A percentile compares a stretch with the other conserved stretches of the same genome.
Evolutionary conservation across 176 grass and related monocot genomes (phyloP).

Genomic region (Ensete ventricosum): DNA sequence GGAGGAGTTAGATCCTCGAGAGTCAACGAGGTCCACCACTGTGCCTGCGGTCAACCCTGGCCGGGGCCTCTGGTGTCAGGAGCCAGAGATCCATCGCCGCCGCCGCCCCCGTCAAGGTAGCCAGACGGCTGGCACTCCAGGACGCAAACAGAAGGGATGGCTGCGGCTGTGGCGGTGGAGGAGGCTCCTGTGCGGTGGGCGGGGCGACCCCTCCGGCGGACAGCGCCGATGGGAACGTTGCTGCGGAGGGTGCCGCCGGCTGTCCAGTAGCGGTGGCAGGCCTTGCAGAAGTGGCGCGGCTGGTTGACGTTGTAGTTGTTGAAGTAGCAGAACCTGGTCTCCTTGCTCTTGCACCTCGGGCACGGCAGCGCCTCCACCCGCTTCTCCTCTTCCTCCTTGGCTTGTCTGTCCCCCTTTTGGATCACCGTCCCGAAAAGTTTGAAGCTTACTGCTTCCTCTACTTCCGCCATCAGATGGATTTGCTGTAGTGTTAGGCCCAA

Average conservation of each 20-base stretch:
- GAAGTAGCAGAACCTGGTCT: conserved; percentile 99
- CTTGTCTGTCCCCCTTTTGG: conserved; percentile 26
- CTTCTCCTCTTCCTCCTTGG: background rate
- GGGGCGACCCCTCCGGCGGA: conserved; percentile 44
- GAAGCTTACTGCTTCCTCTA: conserved; percentile 31
- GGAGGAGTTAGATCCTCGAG: background rate
- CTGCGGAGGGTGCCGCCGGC: conserved; percentile 89
- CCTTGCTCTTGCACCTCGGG: conserved; percentile 77
- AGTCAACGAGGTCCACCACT: conserved; percentile 8
- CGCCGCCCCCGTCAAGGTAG: background rate
- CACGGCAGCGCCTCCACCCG: conserved; percentile 38
- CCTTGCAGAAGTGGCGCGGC: conserved; percentile 91
- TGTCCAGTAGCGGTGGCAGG: conserved; percentile 97
- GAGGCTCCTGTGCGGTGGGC: background rate
- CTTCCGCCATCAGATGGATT: conserved; percentile 10
- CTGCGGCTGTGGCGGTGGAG: background rate
- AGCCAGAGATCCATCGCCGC: conserved; percentile 6
- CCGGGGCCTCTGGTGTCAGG: background rate
- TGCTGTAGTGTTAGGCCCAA: conserved; percentile 5
- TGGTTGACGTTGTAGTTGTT: conserved; percentile 99
- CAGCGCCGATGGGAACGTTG: conserved; percentile 47
- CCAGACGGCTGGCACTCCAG: conserved; percentile 14
- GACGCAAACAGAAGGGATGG: conserved; percentile 5
- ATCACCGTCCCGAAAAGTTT: conserved; percentile 95
- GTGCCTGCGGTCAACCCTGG: background rate